phyloP scores from a whole-genome alignment of 1,284 basidiomycete species.

The Sporisorium iseilematis-ciliati region DNA sequence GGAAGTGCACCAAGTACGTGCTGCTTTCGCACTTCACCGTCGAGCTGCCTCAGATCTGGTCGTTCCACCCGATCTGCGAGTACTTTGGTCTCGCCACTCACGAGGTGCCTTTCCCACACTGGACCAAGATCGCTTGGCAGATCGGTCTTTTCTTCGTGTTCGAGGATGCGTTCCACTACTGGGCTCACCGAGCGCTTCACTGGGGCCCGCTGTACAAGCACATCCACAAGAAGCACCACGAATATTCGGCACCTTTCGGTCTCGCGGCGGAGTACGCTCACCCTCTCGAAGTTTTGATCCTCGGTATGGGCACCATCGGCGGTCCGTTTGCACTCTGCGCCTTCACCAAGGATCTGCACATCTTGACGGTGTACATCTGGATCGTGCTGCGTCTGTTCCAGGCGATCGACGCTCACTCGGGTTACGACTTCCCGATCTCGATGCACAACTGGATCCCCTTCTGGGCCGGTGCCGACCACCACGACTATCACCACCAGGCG shows the following conservation, averaged over 20 bases:
- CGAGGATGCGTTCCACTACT: conserved; percentile 88
- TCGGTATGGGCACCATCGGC: conserved; percentile 84
- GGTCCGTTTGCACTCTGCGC: conserved; percentile 88
- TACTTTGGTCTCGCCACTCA: conserved; percentile 90
- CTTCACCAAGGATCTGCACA: conserved; percentile 76
- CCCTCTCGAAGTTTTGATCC: conserved; percentile 91
- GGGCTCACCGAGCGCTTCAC: conserved; percentile 89
- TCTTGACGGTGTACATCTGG: conserved; percentile 93
- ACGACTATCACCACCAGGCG: conserved; percentile 74
- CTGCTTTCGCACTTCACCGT: conserved; percentile 96
- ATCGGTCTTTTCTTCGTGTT: conserved; percentile 93
- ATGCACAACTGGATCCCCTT: conserved; percentile 92
- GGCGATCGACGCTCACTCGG: conserved; percentile 95
- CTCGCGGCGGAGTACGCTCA: conserved; percentile 98
- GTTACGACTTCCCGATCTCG: conserved; percentile 83
- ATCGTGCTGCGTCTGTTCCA: conserved; percentile 94
- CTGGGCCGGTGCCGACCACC: conserved; percentile 99
- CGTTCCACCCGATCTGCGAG: conserved; percentile 95
- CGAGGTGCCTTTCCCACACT: conserved; percentile 86
- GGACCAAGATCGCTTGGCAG: conserved; percentile 75
- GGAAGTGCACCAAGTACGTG: conserved; percentile 95
- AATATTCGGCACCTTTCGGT: conserved; percentile 96
- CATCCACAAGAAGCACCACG: conserved; percentile 95
- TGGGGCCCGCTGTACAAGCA: conserved; percentile 92
- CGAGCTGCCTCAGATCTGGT: conserved; percentile 94